A percentile compares a stretch with the other conserved stretches of the same genome.
Evolutionary conservation across 495 filamentous ascomycete genomes (phyloP).

Genomic region (Xylaria cubensis): DNA sequence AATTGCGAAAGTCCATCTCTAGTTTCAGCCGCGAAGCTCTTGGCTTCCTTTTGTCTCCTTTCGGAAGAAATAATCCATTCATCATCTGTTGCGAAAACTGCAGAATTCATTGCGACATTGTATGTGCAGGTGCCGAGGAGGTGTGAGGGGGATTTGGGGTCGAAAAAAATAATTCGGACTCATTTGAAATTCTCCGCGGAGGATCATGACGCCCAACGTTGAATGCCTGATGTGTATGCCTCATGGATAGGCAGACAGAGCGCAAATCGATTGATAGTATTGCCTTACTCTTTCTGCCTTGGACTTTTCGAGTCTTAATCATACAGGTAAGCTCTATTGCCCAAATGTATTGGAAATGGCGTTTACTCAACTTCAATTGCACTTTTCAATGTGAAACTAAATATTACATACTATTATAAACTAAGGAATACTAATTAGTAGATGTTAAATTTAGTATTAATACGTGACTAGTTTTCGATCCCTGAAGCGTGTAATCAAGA

Average conservation of each 20-base stretch:
- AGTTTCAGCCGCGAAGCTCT: constrained; percentile 22
- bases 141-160: neutral
- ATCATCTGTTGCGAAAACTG: constrained; percentile 17
- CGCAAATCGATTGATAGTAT: neutral
- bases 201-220: neutral
- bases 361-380: neutral
- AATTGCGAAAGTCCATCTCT: constrained; percentile 2
- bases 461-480: too few relatives aligned
- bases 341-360: neutral
- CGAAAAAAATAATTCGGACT: neutral
- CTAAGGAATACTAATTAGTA: too few relatives aligned
- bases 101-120: constrained; percentile 20
- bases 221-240: neutral
- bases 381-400: neutral
- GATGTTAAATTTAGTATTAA: too few relatives aligned
- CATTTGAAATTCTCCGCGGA: neutral
- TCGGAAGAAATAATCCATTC: neutral
- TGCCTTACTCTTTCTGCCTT: neutral
- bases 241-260: neutral
- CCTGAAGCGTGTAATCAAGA: too few relatives aligned
- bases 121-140: neutral
- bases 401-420: too few relatives aligned
- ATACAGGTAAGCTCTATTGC: neutral
- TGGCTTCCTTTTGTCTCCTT: constrained; percentile 12
- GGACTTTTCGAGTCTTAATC: neutral